A percentile compares a stretch with the other conserved stretches of the same genome.
These are phyloP conservation scores for Gentiana macrophylla DNA, from an alignment of 257 asterid species.

Conservation along the genomic window DNA sequence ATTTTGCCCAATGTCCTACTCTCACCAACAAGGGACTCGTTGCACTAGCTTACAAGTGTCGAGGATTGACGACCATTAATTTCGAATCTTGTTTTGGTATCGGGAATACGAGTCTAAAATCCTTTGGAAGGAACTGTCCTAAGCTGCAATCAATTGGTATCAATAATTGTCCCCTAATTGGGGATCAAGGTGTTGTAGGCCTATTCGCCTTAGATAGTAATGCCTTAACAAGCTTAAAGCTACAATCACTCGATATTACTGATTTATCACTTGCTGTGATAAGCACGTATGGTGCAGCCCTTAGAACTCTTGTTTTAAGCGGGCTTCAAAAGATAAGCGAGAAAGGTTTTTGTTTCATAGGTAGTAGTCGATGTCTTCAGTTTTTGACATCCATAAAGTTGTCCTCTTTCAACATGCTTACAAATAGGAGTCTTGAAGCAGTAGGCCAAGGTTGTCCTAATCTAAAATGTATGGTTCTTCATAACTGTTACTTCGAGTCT, in stretches of 20 bases:
- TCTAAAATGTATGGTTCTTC: conserved; percentile 46
- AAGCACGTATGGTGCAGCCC: conserved; percentile 66
- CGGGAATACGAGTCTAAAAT: conserved; percentile 61
- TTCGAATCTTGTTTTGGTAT: conserved; percentile 62
- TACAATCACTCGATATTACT: conserved; percentile 53
- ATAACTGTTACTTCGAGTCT: conserved; percentile 59
- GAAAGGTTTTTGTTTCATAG: conserved; percentile 96
- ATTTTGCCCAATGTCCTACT: conserved; percentile 60
- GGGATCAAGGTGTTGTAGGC: conserved; percentile 73
- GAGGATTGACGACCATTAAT: conserved; percentile 43
- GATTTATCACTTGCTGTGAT: conserved; percentile 75
- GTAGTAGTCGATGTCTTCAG: conserved; percentile 54
- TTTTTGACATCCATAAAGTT: conserved; percentile 43
- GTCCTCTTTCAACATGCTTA: conserved; percentile 50
- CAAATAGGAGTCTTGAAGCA: conserved; percentile 66
- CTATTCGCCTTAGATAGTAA: conserved; percentile 40
- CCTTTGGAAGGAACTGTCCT: conserved; percentile 48
- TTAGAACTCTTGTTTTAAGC: conserved; percentile 44
- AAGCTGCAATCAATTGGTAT: conserved; percentile 56
- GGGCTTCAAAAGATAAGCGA: conserved; percentile 70
- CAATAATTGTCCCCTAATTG: conserved; percentile 64
- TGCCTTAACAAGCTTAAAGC: conserved; percentile 55
- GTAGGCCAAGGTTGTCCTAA: conserved; percentile 54
- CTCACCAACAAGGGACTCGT: conserved; percentile 58
- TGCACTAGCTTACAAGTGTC: conserved; percentile 60